A percentile compares a stretch with the other conserved stretches of the same genome.
These are phyloP conservation scores for Cylindrodendrum hubeiense DNA, from an alignment of 2,329 filamentous ascomycete genomes.

Conservation along the genomic window DNA sequence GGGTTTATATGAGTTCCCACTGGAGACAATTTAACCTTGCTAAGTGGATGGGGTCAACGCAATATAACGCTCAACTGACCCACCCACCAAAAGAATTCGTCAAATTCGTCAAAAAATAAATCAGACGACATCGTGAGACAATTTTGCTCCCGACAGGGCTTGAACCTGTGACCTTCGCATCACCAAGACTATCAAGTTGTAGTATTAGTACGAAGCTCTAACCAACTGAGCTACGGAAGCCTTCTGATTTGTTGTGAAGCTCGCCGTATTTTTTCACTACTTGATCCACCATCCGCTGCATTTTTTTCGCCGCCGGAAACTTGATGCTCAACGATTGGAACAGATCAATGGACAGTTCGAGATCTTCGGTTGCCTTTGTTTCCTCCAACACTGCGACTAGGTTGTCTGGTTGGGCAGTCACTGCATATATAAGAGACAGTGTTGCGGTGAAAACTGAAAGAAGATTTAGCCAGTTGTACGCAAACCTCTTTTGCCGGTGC, in stretches of 20 bases:
- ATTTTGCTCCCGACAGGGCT: slow-evolving; percentile 44
- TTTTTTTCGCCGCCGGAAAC: slow-evolving; percentile 47
- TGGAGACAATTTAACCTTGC: not conserved
- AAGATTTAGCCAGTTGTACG: slow-evolving; percentile 58
- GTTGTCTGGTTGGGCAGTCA: slow-evolving; percentile 53
- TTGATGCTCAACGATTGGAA: slow-evolving; percentile 48
- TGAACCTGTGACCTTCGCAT: slow-evolving; percentile 49
- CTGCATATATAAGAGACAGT: slow-evolving; percentile 58
- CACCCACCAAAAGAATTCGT: not conserved
- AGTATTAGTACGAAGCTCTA: slow-evolving; percentile 48
- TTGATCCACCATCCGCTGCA: not conserved
- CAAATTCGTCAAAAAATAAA: slow-evolving; percentile 30
- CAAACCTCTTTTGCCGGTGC: slow-evolving; percentile 54
- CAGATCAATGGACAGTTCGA: slow-evolving; percentile 47
- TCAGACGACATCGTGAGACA: slow-evolving; percentile 33
- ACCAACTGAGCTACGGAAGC: slow-evolving; percentile 31
- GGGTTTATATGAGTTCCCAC: not conserved
- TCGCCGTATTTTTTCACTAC: not conserved
- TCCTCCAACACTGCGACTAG: slow-evolving; percentile 42
- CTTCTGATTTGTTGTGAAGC: slow-evolving; percentile 27
- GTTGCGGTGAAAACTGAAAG: slow-evolving; percentile 56
- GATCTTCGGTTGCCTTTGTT: slow-evolving; percentile 46
- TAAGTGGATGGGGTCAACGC: not conserved
- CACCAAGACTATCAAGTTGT: slow-evolving; percentile 31
- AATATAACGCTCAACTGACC: not conserved